phyloP scores from a whole-genome alignment of 164 flowering plant species.

The Umbellularia californica region DNA sequence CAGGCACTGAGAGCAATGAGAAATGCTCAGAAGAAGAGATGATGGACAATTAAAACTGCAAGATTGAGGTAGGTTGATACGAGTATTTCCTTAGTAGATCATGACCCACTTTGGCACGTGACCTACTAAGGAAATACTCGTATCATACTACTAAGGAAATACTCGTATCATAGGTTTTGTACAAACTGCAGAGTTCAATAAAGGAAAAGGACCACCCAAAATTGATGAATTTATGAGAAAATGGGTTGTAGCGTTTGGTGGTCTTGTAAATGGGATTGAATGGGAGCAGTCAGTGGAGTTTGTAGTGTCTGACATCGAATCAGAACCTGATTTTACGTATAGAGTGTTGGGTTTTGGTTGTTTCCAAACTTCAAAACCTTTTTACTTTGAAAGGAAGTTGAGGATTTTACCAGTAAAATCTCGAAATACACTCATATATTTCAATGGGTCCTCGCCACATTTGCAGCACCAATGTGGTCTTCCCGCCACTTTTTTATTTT shows the following conservation, averaged over 20 bases:
- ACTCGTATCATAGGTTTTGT: too few species aligned
- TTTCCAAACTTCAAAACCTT: too few species aligned
- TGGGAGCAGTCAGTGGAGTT: not conserved
- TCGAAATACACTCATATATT: too few species aligned
- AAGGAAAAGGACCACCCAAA: not conserved
- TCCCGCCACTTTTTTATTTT: too few species aligned
- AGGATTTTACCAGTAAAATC: too few species aligned
- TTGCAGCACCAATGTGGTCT: too few species aligned
- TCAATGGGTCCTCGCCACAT: too few species aligned
- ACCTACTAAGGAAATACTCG: too few species aligned
- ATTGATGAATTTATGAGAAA: not conserved
- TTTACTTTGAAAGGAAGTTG: too few species aligned
- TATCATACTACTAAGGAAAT: too few species aligned
- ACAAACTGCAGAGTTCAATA: not conserved
- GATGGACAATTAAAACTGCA: not conserved
- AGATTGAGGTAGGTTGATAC: not conserved
- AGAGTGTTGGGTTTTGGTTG: not conserved
- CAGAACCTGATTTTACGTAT: not conserved
- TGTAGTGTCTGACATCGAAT: not conserved
- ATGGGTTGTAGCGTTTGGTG: not conserved
- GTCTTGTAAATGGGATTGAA: not conserved
- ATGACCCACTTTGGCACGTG: too few species aligned
- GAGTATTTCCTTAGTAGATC: too few species aligned
- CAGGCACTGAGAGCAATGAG: not conserved
- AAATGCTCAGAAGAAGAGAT: not conserved